phyloP scores from a whole-genome alignment of 2,329 filamentous ascomycete species.

The Arthrobotrys megalospora region DNA sequence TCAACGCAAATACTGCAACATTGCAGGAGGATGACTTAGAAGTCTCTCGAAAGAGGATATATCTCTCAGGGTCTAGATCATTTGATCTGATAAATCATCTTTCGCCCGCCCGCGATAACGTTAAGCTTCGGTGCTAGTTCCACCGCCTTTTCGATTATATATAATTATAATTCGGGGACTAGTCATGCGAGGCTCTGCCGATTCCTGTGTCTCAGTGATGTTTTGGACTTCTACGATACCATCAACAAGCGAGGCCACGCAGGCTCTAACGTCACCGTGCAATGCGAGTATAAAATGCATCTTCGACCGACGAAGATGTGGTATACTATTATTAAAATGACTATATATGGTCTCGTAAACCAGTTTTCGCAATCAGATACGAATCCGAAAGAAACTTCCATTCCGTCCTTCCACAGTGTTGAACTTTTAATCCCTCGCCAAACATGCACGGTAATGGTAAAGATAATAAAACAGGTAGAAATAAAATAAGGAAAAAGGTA shows the following conservation, averaged over 20 bases:
- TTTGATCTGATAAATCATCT: not conserved
- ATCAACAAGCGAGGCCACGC: not conserved
- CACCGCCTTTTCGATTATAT: not conserved
- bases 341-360: too few species aligned
- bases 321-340: too few species aligned
- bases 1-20: conserved; percentile 17
- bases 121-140: not conserved
- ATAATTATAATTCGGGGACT: too few species aligned
- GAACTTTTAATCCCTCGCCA: conserved; percentile 11
- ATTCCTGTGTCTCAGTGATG: too few species aligned
- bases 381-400: too few species aligned
- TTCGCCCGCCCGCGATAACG: not conserved
- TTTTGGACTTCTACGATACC: not conserved
- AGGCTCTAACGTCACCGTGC: not conserved
- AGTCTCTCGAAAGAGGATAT: not conserved
- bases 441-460: not conserved
- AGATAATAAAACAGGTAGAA: not conserved
- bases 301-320: too few species aligned
- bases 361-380: too few species aligned
- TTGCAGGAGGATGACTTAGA: not conserved
- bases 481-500: not conserved
- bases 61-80: not conserved
- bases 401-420: conserved; percentile 2
- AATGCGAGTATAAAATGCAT: not conserved
- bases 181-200: not conserved